phyloP scores from a whole-genome alignment of 495 filamentous ascomycete species.

The Trichoderma parareesei region DNA sequence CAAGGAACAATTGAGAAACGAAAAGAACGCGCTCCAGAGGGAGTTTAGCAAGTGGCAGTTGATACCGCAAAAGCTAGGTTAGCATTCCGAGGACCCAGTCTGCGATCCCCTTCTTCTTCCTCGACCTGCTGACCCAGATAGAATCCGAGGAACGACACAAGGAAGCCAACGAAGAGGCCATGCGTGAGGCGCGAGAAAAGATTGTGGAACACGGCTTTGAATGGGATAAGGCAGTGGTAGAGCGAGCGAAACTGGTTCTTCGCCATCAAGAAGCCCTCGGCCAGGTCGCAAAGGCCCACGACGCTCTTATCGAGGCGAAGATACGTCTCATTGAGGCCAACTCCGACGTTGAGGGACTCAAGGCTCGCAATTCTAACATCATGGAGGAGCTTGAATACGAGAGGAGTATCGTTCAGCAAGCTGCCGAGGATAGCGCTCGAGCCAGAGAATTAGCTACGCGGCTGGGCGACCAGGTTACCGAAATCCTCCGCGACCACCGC shows the following conservation, averaged over 20 bases:
- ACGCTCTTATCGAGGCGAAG: slow-evolving; percentile 57
- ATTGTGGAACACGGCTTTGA: slow-evolving; percentile 37
- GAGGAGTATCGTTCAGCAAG: slow-evolving; percentile 25
- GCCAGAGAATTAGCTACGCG: not conserved
- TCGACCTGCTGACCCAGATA: slow-evolving; percentile 18
- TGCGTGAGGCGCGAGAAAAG: slow-evolving; percentile 30
- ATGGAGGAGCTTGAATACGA: slow-evolving; percentile 21
- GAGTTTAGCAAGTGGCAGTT: slow-evolving; percentile 52
- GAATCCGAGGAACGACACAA: slow-evolving; percentile 47
- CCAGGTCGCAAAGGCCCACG: slow-evolving; percentile 48
- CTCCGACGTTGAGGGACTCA: slow-evolving; percentile 64
- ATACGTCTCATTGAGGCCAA: slow-evolving; percentile 66
- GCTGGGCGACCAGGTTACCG: not conserved
- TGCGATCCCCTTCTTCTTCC: not conserved
- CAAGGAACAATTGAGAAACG: slow-evolving; percentile 24
- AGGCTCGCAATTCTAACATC: slow-evolving; percentile 52
- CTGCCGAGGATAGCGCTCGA: slow-evolving; percentile 26
- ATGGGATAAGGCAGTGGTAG: slow-evolving; percentile 48
- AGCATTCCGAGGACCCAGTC: not conserved
- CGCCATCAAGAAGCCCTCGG: slow-evolving; percentile 51
- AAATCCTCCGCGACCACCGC: slow-evolving; percentile 15
- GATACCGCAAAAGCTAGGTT: slow-evolving; percentile 64
- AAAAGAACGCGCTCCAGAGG: slow-evolving; percentile 49
- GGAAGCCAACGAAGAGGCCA: slow-evolving; percentile 27
- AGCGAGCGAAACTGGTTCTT: slow-evolving; percentile 56